Base-by-base conservation (phyloP, 2,329 filamentous ascomycete genomes). In the Diatrype stigma region DNA sequence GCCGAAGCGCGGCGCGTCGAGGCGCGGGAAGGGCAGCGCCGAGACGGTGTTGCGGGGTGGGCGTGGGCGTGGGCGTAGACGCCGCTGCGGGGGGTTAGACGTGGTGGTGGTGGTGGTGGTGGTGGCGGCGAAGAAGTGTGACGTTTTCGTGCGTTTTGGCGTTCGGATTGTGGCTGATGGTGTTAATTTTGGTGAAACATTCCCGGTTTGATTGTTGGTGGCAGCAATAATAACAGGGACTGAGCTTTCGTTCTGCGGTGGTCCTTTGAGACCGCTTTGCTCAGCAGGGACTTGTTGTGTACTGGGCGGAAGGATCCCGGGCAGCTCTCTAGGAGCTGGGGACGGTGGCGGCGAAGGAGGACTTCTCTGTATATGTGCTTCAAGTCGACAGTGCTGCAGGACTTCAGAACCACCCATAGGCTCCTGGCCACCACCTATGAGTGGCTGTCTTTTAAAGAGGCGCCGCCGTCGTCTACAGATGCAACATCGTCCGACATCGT, bases 1-100 rank as follows among this genome's bases (percentile, higher is more conserved):
- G 0, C 91, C 91, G 63, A 96, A 96, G 6, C 63, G 67, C 0
- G 75, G 64, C 0, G 80, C 74, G 7, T 78, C 76, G 32, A 91
- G 80, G 0, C 84, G 79, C 0, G 90, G 88, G 56, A 93, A 89
- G 2, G 81, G 80, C 12, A 85, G 73, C 22, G 73, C 72, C 0
- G 82, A 81, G 8, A 85, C 64, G 2, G 69, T 74, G 8, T 75
- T 74, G 10, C 72, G 67, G 2, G 66, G 67, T 2, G 73, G 70
- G 7, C 71, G 67, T 28, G 62, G 62, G n/a, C n/a, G n/a, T n/a
- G n/a, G n/a, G n/a, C n/a, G n/a, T n/a, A n/a, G n/a, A n/a, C n/a
- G n/a, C n/a, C 14, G 52, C 50, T 37, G 64, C 70, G 23, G 45
- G 40, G 22, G 32, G 34, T 17, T 37, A 14, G 30, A 14, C 30